These are phyloP conservation scores for Fusarium sp. DNA, from an alignment of 2,329 filamentous ascomycete genomes.

Conservation along the genomic window DNA sequence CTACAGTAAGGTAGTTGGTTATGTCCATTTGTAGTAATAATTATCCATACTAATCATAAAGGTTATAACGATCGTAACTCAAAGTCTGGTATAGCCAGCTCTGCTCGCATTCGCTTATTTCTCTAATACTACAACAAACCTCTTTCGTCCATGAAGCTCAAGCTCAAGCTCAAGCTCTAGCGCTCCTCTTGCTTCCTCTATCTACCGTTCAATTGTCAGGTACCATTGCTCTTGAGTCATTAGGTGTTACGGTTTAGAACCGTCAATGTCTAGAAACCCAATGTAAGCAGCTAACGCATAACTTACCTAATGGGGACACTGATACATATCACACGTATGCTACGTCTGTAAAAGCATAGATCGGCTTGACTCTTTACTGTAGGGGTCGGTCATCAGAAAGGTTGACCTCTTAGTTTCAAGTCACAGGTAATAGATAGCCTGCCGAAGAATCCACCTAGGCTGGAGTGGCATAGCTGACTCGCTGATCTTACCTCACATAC, in stretches of 20 bases:
- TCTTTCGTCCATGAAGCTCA: too few species aligned
- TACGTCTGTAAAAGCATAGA: neutral
- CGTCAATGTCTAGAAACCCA: neutral
- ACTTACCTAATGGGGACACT: neutral
- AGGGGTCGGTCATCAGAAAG: too few species aligned
- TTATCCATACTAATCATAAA: neutral
- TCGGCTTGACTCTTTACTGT: neutral
- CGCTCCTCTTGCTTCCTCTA: too few species aligned
- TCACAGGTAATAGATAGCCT: too few species aligned
- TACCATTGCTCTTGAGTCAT: neutral
- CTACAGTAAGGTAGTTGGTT: neutral
- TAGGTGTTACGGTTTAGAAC: neutral
- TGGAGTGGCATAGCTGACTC: too few species aligned
- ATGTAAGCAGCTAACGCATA: neutral
- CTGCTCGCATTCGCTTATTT: slow-evolving; percentile 1
- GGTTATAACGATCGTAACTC: neutral
- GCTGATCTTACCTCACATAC: too few species aligned
- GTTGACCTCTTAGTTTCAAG: too few species aligned
- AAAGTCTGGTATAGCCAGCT: neutral
- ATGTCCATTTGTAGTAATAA: neutral
- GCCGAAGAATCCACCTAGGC: too few species aligned
- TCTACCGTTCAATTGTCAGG: neutral
- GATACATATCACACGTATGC: neutral
- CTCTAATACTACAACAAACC: neutral
- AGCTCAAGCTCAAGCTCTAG: too few species aligned